These are phyloP conservation scores for Funneliformis mosseae DNA, from an alignment of 192 early-diverging fungal genomes.

Conservation along the genomic window DNA sequence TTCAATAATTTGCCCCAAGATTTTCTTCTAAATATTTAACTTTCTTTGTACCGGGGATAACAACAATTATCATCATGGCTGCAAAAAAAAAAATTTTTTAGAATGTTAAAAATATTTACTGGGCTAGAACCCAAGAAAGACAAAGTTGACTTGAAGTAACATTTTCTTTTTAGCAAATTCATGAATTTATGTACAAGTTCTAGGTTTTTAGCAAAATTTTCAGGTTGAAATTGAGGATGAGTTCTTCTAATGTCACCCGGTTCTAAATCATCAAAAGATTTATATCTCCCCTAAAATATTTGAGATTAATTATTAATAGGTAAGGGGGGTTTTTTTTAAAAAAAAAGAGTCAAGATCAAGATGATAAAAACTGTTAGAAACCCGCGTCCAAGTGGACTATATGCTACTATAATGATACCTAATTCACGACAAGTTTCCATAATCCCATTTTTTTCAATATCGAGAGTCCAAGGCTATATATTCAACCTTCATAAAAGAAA, in stretches of 20 bases:
- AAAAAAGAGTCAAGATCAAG: constrained; percentile 1
- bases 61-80: constrained; percentile 42
- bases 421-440: constrained; percentile 73
- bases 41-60: constrained; percentile 62
- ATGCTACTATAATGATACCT: constrained; percentile 71
- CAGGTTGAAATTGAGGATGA: constrained; percentile 60
- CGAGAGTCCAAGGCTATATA: constrained; percentile 24
- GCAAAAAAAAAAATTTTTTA: constrained; percentile 23
- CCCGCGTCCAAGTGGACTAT: constrained; percentile 74
- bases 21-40: constrained; percentile 50
- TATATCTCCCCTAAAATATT: constrained; percentile 62
- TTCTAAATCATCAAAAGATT: constrained; percentile 54
- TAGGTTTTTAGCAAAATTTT: constrained; percentile 62
- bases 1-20: constrained; percentile 33
- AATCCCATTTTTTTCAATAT: constrained; percentile 61
- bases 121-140: constrained; percentile 67
- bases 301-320: constrained; percentile 36
- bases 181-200: constrained; percentile 59
- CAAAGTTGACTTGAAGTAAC: constrained; percentile 56
- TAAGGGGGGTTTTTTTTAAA: background rate
- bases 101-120: constrained; percentile 67
- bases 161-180: constrained; percentile 54
- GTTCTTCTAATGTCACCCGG: constrained; percentile 53
- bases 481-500: background rate
- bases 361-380: constrained; percentile 50